Base-by-base conservation (phyloP, 768 basidiomycete species). In the Mycena chlorophos region DNA sequence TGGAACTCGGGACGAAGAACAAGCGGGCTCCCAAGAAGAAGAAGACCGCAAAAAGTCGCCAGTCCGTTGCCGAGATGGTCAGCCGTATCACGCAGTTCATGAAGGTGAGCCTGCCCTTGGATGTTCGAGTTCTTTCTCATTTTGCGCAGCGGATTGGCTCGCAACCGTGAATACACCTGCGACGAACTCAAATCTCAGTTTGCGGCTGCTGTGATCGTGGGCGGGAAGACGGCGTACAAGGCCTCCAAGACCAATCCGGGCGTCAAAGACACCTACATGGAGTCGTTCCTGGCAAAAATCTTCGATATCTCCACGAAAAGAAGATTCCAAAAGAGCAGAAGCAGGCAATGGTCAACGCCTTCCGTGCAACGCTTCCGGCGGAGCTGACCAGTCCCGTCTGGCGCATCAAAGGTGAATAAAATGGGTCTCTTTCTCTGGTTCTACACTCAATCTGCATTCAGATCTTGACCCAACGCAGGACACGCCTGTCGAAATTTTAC, bases 351-450 rank as follows among this genome's bases (percentile, higher is more conserved):
- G 30, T 68, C 12, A 51, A 58, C 30, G 48, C 42, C 12, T 31
- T 49, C 16, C 13, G 60, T 10, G 16, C 10, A 19, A 22, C 22
- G 2, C 48, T 70, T 22, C 65, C 68, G 1, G 27, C 51, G 1
- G 48, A 69, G 2, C 60, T 60, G 5, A 63, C 59, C 1, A 76
- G 70, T 58, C 74, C 75, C 0, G 68, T 76, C 0, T 73, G 71
- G 40, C 40, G 40, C 5, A 42, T 42, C 40, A 42, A 42, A 19
- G n/a, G 40, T 42, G 31, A 42, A 20, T 42, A 6, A 5, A 8
- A 42, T 14, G 20, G 8, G 5, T 6, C 22, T 6, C 20, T 6
- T 8, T 42, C 13, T 42, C 22, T 42, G 20, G 34, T 37, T 37
- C 13, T 20, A 14, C 20, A 42, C 22, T 22, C 20, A 16, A 42